phyloP scores from a whole-genome alignment of 2,329 filamentous ascomycete genomes.

The Aspergillus quadrilineatus region DNA sequence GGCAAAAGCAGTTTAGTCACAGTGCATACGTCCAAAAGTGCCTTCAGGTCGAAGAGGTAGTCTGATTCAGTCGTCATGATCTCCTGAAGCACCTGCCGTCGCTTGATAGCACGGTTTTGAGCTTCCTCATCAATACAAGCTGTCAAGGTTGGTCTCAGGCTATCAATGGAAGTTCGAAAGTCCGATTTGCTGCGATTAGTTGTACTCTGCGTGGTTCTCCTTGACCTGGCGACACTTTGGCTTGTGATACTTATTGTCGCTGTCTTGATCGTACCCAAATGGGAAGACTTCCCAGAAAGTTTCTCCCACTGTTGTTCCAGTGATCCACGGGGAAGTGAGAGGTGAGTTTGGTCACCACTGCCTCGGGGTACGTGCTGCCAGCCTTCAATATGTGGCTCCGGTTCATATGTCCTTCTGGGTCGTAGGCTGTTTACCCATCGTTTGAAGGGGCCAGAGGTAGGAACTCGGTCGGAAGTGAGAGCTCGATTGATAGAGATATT shows the following conservation, averaged over 20 bases:
- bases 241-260: slow-evolving; percentile 75
- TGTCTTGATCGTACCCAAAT: slow-evolving; percentile 77
- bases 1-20: not conserved
- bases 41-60: slow-evolving; percentile 84
- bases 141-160: slow-evolving; percentile 46
- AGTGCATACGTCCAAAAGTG: slow-evolving; percentile 72
- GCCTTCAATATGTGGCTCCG: slow-evolving; percentile 35
- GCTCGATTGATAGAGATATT: slow-evolving; percentile 12
- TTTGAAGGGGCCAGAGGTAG: slow-evolving; percentile 31
- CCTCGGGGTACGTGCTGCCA: slow-evolving; percentile 33
- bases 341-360: slow-evolving; percentile 15
- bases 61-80: slow-evolving; percentile 81
- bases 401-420: slow-evolving; percentile 24
- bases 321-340: slow-evolving; percentile 21
- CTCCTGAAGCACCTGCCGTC: slow-evolving; percentile 80
- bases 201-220: slow-evolving; percentile 59
- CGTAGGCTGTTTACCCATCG: slow-evolving; percentile 43
- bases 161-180: slow-evolving; percentile 63
- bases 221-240: slow-evolving; percentile 65
- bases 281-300: slow-evolving; percentile 75
- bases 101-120: slow-evolving; percentile 69
- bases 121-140: slow-evolving; percentile 64
- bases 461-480: slow-evolving; percentile 13
- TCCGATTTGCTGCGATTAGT: slow-evolving; percentile 59
- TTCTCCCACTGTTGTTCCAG: slow-evolving; percentile 53